phyloP scores from a whole-genome alignment of 352 stramenopile genomes.

The Phytophthora brassicae region DNA sequence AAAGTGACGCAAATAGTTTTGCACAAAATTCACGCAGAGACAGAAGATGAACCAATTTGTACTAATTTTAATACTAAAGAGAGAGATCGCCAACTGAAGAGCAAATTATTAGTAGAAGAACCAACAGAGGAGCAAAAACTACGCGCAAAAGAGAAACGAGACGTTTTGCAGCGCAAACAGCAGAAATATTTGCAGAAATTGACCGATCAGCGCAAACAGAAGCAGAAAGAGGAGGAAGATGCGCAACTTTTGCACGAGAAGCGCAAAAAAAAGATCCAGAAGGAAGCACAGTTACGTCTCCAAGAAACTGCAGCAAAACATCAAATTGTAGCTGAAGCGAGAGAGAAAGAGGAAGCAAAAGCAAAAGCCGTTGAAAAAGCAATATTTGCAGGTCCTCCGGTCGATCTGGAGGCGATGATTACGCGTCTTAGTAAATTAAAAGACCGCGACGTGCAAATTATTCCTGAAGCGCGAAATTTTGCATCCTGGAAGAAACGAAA shows the following conservation, averaged over 20 bases:
- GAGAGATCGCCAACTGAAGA: slow-evolving; percentile 1
- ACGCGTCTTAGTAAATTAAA: slow-evolving; percentile 76
- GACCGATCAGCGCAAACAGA: slow-evolving; percentile 62
- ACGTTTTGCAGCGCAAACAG: slow-evolving; percentile 62
- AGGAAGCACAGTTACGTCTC: slow-evolving; percentile 53
- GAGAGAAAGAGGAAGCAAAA: slow-evolving; percentile 45
- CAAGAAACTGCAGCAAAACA: slow-evolving; percentile 53
- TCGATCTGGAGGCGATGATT: slow-evolving; percentile 74
- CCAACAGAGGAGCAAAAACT: slow-evolving; percentile 40
- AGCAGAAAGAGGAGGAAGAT: slow-evolving; percentile 73
- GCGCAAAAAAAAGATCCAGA: slow-evolving; percentile 49
- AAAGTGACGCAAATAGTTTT: slow-evolving; percentile 60
- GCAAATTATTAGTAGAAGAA: slow-evolving; percentile 11
- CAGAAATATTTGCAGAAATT: slow-evolving; percentile 67
- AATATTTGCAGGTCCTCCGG: slow-evolving; percentile 17
- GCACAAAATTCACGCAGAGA: slow-evolving; percentile 44
- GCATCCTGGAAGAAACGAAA: slow-evolving; percentile 90
- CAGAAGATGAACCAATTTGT: slow-evolving; percentile 9
- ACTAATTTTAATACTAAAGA: slow-evolving; percentile 13
- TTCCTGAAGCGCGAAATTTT: slow-evolving; percentile 81
- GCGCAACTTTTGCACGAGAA: slow-evolving; percentile 55
- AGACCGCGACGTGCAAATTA: slow-evolving; percentile 60
- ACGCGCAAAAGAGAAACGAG: slow-evolving; percentile 46
- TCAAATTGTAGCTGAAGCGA: slow-evolving; percentile 33
- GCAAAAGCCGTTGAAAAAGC: slow-evolving; percentile 34